Conservation (phyloP, 495 filamentous ascomycete species). For the Xylaria sp. region DNA sequence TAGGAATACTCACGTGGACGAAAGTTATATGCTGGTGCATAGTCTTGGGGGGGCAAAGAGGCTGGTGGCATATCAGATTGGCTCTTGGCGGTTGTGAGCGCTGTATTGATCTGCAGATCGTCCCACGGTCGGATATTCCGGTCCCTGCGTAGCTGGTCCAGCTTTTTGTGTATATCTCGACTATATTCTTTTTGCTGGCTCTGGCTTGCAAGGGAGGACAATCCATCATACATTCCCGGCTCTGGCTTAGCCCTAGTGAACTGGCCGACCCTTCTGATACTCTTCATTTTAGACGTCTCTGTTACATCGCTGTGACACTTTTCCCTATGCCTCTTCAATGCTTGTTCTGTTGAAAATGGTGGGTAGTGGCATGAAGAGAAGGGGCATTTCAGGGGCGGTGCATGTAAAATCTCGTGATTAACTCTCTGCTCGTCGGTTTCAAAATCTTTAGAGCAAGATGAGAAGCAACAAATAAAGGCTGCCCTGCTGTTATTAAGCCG, state of each 20-base stretch:
- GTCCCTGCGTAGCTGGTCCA: too few relatives aligned
- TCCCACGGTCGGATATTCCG: too few relatives aligned
- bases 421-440: background rate
- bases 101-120: too few relatives aligned
- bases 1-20: background rate
- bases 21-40: background rate
- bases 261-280: background rate
- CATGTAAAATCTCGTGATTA: conserved; percentile 5
- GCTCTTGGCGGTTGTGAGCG: too few relatives aligned
- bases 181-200: too few relatives aligned
- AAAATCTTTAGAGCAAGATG: background rate
- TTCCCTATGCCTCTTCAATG: background rate
- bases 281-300: background rate
- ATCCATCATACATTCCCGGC: background rate
- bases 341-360: background rate
- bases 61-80: too few relatives aligned
- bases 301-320: background rate
- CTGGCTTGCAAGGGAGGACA: background rate
- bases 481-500: conserved; percentile 31
- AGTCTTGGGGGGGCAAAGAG: background rate
- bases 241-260: background rate
- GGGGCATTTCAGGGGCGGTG: conserved; percentile 10
- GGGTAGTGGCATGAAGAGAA: conserved; percentile 10
- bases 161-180: too few relatives aligned
- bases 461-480: conserved; percentile 37